phyloP scores from a whole-genome alignment of 345 rosid species.

The Gossypium arboreum region DNA sequence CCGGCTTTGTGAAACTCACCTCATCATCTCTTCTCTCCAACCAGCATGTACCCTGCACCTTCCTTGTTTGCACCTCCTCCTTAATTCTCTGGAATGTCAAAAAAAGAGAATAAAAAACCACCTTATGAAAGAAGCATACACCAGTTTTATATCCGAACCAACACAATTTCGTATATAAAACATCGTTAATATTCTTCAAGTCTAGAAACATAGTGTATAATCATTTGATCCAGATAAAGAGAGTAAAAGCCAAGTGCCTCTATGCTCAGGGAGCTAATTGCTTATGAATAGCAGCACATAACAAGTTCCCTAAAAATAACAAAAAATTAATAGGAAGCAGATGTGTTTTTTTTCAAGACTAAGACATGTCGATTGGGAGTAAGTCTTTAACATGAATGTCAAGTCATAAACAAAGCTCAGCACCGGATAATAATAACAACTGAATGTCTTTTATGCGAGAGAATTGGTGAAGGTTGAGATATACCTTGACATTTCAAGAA shows the following conservation, averaged over 20 bases:
- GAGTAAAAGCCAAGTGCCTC: background rate
- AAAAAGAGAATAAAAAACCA: constrained; percentile 9
- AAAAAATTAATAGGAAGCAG: background rate
- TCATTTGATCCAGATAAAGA: background rate
- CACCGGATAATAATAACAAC: background rate
- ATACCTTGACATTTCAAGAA: background rate
- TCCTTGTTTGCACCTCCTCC: constrained; percentile 69
- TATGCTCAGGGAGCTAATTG: background rate
- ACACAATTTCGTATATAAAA: background rate
- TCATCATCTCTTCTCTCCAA: constrained; percentile 26
- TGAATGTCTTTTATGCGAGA: background rate
- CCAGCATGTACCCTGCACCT: constrained; percentile 28
- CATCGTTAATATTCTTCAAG: no score
- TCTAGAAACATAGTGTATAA: background rate
- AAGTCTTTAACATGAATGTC: background rate
- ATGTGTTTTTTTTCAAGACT: background rate
- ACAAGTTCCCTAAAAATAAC: background rate
- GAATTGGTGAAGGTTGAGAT: background rate
- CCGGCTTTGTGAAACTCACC: constrained; percentile 33
- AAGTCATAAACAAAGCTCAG: background rate
- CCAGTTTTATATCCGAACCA: background rate
- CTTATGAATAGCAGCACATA: background rate
- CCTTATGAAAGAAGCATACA: background rate
- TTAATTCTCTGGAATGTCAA: constrained; percentile 53
- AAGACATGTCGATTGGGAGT: background rate